These are phyloP conservation scores for Physcomitrium patens DNA, from an alignment of 225 moss, liverwort and hornwort species.

Conservation along the genomic window DNA sequence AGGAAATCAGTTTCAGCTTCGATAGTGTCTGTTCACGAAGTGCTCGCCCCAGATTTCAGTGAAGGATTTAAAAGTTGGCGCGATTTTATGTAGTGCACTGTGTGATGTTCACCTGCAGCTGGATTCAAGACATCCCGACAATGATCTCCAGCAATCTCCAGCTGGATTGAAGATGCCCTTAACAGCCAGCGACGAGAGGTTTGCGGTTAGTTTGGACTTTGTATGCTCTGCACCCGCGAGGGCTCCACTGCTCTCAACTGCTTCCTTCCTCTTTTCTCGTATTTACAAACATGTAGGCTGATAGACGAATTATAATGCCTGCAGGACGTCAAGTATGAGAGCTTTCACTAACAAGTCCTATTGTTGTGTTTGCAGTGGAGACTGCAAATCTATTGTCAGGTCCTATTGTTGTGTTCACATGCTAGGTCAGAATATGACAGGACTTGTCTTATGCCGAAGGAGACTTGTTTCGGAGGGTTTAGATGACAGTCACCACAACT, in stretches of 20 bases:
- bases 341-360: not conserved
- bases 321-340: slow-evolving; percentile 44
- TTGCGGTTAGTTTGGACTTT: slow-evolving; percentile 39
- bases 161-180: slow-evolving; percentile 3
- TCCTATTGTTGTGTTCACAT: slow-evolving; percentile 1
- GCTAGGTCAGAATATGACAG: slow-evolving; percentile 9
- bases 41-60: slow-evolving; percentile 18
- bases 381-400: not conserved
- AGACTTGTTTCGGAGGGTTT: slow-evolving; percentile 4
- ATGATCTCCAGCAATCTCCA: slow-evolving; percentile 34
- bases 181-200: slow-evolving; percentile 50
- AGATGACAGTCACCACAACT: slow-evolving; percentile 50
- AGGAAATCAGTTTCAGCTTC: slow-evolving; percentile 99
- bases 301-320: slow-evolving; percentile 48
- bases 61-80: slow-evolving; percentile 17
- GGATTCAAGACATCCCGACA: slow-evolving; percentile 38
- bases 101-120: slow-evolving; percentile 34
- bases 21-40: slow-evolving; percentile 49
- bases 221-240: not conserved
- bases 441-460: not conserved
- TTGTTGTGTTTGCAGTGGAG: not conserved
- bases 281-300: slow-evolving; percentile 60
- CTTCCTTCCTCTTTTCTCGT: slow-evolving; percentile 35
- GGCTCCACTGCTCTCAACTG: slow-evolving; percentile 36
- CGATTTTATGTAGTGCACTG: slow-evolving; percentile 39